phyloP scores from a whole-genome alignment of 306 rosid species.

The Quercus robur region DNA sequence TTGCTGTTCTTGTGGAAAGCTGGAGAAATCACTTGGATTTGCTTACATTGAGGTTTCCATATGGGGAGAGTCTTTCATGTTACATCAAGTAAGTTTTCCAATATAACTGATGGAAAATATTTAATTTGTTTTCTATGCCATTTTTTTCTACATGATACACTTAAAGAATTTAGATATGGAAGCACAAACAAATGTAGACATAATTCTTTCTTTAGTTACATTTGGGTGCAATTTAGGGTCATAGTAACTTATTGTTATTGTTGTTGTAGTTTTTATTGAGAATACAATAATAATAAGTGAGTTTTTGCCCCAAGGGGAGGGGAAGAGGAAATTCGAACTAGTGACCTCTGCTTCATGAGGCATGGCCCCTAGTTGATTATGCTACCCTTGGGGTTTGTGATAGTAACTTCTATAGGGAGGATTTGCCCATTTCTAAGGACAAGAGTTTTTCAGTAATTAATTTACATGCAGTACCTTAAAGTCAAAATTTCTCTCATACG shows the following conservation, averaged over 20 bases:
- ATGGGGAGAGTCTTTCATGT: conserved; percentile 96
- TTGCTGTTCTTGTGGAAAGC: conserved; percentile 63
- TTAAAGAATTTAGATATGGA: not conserved
- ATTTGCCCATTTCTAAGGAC: not conserved
- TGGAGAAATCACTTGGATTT: conserved; percentile 59
- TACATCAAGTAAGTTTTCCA: conserved; percentile 74
- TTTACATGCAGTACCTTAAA: not conserved
- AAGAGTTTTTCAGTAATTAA: not conserved
- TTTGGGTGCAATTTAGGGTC: not conserved
- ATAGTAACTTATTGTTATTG: not conserved
- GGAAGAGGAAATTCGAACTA: too few relatives aligned
- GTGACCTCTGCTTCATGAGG: too few relatives aligned
- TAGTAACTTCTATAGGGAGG: not conserved
- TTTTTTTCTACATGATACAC: not conserved
- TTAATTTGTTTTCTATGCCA: not conserved
- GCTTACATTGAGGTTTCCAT: conserved; percentile 58
- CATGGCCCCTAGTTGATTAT: too few relatives aligned
- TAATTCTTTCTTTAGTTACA: not conserved
- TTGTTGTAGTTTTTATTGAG: too few relatives aligned
- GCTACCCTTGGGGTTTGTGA: not conserved
- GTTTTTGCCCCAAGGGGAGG: too few relatives aligned
- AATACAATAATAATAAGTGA: too few relatives aligned
- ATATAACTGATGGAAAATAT: not conserved
- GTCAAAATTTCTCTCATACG: not conserved
- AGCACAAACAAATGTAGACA: not conserved